A percentile compares a stretch with the other conserved stretches of the same genome.
Evolutionary conservation across 345 rosid genomes (phyloP).

Genomic region (Sisymbrium irio): DNA sequence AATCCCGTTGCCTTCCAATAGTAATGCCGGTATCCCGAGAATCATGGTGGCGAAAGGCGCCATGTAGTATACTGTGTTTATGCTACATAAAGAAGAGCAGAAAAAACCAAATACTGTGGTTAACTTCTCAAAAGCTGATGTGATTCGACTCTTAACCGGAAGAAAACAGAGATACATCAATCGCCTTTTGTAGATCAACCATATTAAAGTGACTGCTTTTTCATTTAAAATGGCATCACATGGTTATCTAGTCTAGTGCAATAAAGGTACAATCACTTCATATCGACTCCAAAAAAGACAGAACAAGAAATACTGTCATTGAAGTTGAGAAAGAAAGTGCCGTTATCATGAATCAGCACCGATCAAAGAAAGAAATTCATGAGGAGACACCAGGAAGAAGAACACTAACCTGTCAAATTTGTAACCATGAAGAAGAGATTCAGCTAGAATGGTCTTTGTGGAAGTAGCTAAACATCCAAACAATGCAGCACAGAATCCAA

Average conservation of each 20-base stretch:
- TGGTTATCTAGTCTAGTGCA: slow-evolving; percentile 15
- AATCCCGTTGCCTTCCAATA: slow-evolving; percentile 90
- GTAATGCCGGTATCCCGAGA: slow-evolving; percentile 75
- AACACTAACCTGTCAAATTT: slow-evolving; percentile 85
- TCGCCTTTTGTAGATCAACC: background rate
- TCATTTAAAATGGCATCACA: slow-evolving; percentile 8
- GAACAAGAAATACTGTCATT: background rate
- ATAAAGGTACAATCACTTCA: background rate
- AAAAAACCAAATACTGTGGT: background rate
- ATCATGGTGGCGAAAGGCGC: slow-evolving; percentile 98
- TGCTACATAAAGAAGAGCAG: slow-evolving; percentile 42
- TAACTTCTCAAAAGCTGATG: slow-evolving; percentile 7
- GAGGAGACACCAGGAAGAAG: background rate
- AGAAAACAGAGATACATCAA: background rate
- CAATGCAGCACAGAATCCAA: slow-evolving; percentile 96
- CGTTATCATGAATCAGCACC: background rate
- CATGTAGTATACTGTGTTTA: slow-evolving; percentile 99
- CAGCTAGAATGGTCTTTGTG: slow-evolving; percentile 98
- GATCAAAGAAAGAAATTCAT: background rate
- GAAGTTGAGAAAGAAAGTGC: background rate
- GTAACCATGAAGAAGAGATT: slow-evolving; percentile 94
- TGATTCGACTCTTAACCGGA: background rate
- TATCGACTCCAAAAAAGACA: background rate
- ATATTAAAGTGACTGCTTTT: background rate
- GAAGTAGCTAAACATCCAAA: slow-evolving; percentile 99